Conservation (phyloP, 1,284 basidiomycete species). For the Rhodofomes roseus region DNA sequence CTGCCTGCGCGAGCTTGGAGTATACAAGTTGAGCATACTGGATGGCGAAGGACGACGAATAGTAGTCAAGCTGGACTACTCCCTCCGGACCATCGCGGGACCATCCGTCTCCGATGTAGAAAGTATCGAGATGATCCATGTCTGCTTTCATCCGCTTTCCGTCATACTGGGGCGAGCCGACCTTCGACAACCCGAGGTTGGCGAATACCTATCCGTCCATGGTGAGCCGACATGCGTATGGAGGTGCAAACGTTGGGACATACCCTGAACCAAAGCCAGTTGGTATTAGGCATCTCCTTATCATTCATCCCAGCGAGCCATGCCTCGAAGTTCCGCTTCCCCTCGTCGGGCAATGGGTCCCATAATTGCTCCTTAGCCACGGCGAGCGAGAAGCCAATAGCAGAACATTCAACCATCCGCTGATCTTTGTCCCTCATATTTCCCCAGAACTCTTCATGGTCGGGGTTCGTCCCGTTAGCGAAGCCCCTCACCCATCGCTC, state of each 20-base stretch:
- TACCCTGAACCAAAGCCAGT: conserved; percentile 81
- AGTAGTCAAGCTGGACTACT: conserved; percentile 77
- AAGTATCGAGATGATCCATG: conserved; percentile 75
- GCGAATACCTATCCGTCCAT: conserved; percentile 53
- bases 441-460: conserved; percentile 72
- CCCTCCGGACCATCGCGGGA: conserved; percentile 75
- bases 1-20: conserved; percentile 59
- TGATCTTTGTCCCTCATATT: conserved; percentile 73
- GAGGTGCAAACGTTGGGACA: conserved; percentile 14
- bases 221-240: background rate
- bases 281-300: conserved; percentile 72
- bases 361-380: conserved; percentile 64
- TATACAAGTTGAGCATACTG: conserved; percentile 74
- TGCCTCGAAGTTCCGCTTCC: conserved; percentile 54
- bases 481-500: conserved; percentile 66
- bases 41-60: conserved; percentile 77
- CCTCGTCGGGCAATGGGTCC: conserved; percentile 52
- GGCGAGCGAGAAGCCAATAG: conserved; percentile 69
- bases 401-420: conserved; percentile 80
- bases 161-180: conserved; percentile 56
- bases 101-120: conserved; percentile 76
- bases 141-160: conserved; percentile 65
- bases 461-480: conserved; percentile 62
- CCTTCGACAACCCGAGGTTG: conserved; percentile 68
- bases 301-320: conserved; percentile 77